Conservation (phyloP, 768 basidiomycete species). For the Termitomyces sp. region DNA sequence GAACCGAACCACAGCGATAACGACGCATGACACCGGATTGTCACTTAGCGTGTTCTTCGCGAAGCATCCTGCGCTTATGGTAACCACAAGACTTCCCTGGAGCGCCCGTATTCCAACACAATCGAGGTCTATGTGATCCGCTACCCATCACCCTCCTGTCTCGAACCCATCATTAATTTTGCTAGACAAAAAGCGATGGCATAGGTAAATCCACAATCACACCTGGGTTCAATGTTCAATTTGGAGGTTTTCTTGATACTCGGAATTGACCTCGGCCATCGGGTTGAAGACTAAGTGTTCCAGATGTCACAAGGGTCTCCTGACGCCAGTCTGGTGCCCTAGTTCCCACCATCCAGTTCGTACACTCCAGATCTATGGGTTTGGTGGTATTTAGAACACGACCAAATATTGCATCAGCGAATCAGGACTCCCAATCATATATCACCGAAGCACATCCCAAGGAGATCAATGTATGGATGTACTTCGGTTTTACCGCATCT, state of each 20-base stretch:
- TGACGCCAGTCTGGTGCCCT: background rate
- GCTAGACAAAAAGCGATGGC: background rate
- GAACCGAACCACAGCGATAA: background rate
- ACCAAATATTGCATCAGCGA: background rate
- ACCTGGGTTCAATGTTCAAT: background rate
- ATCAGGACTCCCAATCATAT: conserved; percentile 6
- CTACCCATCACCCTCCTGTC: conserved; percentile 1
- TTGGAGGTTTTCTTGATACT: background rate
- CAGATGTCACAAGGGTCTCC: conserved; percentile 8
- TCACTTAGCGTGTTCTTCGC: background rate
- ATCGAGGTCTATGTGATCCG: conserved; percentile 7
- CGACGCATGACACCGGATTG: background rate
- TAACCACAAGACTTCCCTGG: background rate
- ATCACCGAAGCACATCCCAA: conserved; percentile 8
- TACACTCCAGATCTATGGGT: background rate
- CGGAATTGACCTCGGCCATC: conserved; percentile 1
- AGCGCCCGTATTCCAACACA: background rate
- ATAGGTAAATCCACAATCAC: background rate
- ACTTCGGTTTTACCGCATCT: too few relatives aligned
- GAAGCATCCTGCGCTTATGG: background rate
- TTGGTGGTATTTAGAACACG: background rate
- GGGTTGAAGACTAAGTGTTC: conserved; percentile 1
- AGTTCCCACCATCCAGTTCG: background rate
- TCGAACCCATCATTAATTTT: conserved; percentile 5
- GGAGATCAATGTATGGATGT: conserved; percentile 1